phyloP scores from a whole-genome alignment of 73 alveolate genomes.

The Tetrahymena elliotti region DNA sequence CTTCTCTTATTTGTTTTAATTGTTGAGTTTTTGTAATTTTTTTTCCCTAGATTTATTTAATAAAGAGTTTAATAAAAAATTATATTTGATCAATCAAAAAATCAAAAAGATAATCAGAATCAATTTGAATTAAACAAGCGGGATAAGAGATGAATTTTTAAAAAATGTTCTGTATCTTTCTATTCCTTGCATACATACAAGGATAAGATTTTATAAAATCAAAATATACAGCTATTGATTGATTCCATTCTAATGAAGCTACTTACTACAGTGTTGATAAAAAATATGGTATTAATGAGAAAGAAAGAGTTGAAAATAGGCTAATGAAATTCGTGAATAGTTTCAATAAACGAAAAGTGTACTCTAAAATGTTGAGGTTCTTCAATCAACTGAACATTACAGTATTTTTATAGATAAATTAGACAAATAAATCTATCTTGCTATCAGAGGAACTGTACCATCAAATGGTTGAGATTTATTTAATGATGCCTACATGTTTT shows the following conservation, averaged over 20 bases:
- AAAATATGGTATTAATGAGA: not conserved
- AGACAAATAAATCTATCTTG: not conserved
- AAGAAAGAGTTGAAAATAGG: not conserved
- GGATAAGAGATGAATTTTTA: too few species aligned
- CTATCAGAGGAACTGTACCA: not conserved
- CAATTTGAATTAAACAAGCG: too few species aligned
- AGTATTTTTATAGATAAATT: not conserved
- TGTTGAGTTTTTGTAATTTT: too few species aligned
- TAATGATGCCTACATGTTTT: not conserved
- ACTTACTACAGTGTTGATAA: not conserved
- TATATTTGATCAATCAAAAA: too few species aligned
- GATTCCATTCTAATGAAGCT: not conserved
- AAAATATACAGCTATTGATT: too few species aligned
- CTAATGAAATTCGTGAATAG: not conserved
- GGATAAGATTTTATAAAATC: too few species aligned
- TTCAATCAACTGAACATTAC: not conserved
- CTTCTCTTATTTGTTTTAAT: too few species aligned
- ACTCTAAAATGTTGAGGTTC: not conserved
- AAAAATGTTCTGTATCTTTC: too few species aligned
- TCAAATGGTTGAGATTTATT: not conserved
- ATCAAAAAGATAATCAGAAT: too few species aligned
- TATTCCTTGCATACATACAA: too few species aligned
- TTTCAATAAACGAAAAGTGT: not conserved
- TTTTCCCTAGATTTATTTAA: too few species aligned
- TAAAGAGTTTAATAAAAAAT: too few species aligned